Percentiles rank a stretch among this genome's conserved stretches.
Evolutionary conservation across 345 rosid genomes (phyloP).

Genomic region (Populus euphratica): DNA sequence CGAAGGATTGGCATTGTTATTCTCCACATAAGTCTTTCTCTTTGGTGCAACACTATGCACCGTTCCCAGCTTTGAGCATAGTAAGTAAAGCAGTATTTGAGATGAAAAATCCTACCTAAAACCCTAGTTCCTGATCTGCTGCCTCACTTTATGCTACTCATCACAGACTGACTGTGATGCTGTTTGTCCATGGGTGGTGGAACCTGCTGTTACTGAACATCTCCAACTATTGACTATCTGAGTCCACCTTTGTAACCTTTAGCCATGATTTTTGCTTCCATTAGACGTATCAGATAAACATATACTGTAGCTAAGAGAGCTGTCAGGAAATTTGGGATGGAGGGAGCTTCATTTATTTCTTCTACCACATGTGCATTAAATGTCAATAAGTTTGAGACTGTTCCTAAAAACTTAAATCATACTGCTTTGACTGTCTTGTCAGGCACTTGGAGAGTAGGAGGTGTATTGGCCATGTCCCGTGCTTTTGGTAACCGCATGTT

Average conservation of each 20-base stretch:
- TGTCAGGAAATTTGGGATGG: not conserved
- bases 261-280: not conserved
- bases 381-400: not conserved
- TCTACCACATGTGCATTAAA: not conserved
- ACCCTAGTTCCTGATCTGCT: not conserved
- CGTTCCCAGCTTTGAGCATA: not conserved
- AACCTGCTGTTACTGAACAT: not conserved
- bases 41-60: not conserved
- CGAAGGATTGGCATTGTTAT: not conserved
- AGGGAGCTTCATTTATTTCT: not conserved
- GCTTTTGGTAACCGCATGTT: slow-evolving; percentile 99
- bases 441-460: slow-evolving; percentile 99
- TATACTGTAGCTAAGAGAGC: not conserved
- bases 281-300: not conserved
- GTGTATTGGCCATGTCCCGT: slow-evolving; percentile 97
- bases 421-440: slow-evolving; percentile 19
- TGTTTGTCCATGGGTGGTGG: not conserved
- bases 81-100: not conserved
- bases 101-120: not conserved
- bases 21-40: not conserved
- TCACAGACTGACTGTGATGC: not conserved
- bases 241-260: not conserved
- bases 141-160: not conserved
- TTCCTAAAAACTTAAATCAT: not conserved
- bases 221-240: not conserved